Percentiles rank a stretch among this genome's conserved stretches.
These are phyloP conservation scores for Nitzschia sp. DNA, from an alignment of 108 stramenopile species.

Conservation along the genomic window DNA sequence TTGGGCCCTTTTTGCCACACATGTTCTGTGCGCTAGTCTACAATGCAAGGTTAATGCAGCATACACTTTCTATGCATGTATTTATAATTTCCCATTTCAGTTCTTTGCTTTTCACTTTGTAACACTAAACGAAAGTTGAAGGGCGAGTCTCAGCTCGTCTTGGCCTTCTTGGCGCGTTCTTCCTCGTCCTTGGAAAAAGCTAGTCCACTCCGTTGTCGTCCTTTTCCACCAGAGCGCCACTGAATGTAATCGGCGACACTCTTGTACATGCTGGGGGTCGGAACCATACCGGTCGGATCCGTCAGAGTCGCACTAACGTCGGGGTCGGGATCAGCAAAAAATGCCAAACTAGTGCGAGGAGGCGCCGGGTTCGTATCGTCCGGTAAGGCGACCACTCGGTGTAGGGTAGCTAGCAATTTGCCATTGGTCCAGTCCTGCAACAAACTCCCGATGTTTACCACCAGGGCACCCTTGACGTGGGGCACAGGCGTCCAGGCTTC, in stretches of 20 bases:
- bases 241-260: constrained; percentile 65
- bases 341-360: constrained; percentile 59
- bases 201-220: constrained; percentile 51
- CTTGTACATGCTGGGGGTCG: constrained; percentile 23
- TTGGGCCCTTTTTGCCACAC: neutral
- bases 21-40: neutral
- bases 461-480: constrained; percentile 50
- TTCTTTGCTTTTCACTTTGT: too few relatives aligned
- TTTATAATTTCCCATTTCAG: neutral
- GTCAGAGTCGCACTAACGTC: constrained; percentile 35
- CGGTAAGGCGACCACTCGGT: constrained; percentile 59
- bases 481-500: constrained; percentile 62
- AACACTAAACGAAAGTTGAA: too few relatives aligned
- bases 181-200: constrained; percentile 48
- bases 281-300: neutral
- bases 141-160: too few relatives aligned
- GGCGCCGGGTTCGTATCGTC: neutral
- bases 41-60: too few relatives aligned
- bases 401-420: constrained; percentile 57
- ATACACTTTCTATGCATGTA: too few relatives aligned
- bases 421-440: constrained; percentile 60
- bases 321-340: constrained; percentile 70
- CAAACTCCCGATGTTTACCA: constrained; percentile 68
- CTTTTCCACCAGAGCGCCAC: constrained; percentile 59
- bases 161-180: constrained; percentile 6